Base-by-base conservation (phyloP, 768 basidiomycete species). In the Kondoa subrosea region DNA sequence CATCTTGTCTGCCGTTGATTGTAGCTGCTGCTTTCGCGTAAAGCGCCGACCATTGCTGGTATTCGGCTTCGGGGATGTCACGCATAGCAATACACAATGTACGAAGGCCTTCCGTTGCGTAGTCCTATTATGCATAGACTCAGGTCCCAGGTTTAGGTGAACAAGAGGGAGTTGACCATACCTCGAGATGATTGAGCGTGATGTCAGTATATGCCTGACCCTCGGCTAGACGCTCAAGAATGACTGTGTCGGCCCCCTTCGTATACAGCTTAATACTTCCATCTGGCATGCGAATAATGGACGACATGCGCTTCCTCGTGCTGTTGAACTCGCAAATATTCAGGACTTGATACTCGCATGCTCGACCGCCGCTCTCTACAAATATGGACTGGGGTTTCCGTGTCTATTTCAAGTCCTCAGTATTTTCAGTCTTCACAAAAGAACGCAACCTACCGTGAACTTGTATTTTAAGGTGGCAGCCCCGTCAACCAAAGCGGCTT, bases 301-400 rank as follows among this genome's bases (percentile, higher is more conserved):
- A 93, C 30, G 95, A 97, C 95, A 99, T 97, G 68, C 95, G 84
- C 75, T 99, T 97, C 64, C 95, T 83, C 2, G 91, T 89, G 27
- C 91, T 95, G 76, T 97, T 97, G 82, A 99, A 99, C 78, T 97
- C 95, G 82, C 92, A 95, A 57, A 99, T 87, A 75, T 97, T 97
- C 68, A 99, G 78, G 67, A 97, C 84, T 74, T 96, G 85, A 75
- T 85, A 97, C 76, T 97, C 91, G 67, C 83, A 82, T 0, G 81
- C 78, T 66, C 80, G 77, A 25, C 89, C 91, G 63, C 82, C 80
- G 67, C 92, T 81, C 56, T 87, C 86, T 65, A 97, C 84, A 75
- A 89, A 96, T 4, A 92, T 89, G 0, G 93, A 95, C 75, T 87
- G 91, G 2, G 95, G 95, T 77, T 99, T 99, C 56, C 95, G 87